A percentile compares a stretch with the other conserved stretches of the same genome.
phyloP scores from a whole-genome alignment of 2,329 filamentous ascomycete species.

The Cladosporium velox region DNA sequence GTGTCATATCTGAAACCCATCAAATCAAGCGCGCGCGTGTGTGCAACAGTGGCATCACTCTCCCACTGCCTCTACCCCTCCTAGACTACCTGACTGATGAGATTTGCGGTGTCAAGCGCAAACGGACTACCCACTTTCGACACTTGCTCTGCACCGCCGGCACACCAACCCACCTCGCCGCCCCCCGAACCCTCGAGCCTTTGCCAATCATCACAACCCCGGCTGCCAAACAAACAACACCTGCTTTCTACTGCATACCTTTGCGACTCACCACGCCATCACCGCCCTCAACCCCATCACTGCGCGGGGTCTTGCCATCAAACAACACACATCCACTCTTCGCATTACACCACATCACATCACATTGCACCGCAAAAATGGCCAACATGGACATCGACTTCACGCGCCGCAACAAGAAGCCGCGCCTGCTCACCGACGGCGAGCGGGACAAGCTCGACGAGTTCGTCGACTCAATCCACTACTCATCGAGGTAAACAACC shows the following conservation, averaged over 20 bases:
- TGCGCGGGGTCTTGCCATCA: conserved; percentile 6
- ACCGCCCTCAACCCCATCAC: neutral
- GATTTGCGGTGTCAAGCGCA: conserved; percentile 13
- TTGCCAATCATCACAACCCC: conserved; percentile 11
- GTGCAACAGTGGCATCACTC: neutral
- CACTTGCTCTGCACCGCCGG: neutral
- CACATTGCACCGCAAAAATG: conserved; percentile 8
- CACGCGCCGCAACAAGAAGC: conserved; percentile 81
- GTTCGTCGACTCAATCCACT: conserved; percentile 91
- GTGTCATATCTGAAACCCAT: neutral
- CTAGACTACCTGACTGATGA: neutral
- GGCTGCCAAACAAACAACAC: conserved; percentile 11
- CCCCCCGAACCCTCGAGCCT: neutral
- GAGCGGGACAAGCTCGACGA: conserved; percentile 86
- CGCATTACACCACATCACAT: neutral
- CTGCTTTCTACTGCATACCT: neutral
- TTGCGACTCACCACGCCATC: neutral
- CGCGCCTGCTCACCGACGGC: conserved; percentile 74
- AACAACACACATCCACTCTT: neutral
- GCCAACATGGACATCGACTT: conserved; percentile 68
- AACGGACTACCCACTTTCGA: conserved; percentile 5
- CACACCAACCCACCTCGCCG: conserved; percentile 15
- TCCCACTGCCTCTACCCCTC: conserved; percentile 13
- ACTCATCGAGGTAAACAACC: conserved; percentile 75
- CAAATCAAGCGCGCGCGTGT: neutral